Conservation (phyloP, 257 asterid species). For the Gynochthodes officinalis region DNA sequence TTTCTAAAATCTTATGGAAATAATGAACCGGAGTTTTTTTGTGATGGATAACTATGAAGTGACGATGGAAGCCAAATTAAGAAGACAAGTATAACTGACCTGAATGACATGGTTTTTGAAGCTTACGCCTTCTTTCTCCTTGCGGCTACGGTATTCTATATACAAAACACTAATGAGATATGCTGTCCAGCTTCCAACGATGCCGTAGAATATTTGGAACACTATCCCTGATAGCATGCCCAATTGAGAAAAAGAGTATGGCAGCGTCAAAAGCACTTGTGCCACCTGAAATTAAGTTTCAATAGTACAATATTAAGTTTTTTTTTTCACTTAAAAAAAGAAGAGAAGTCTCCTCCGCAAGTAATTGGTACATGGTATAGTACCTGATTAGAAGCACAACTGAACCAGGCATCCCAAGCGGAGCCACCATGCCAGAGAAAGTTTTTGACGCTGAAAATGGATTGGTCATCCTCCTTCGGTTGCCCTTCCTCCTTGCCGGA, state of each 20-base stretch:
- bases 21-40: too few relatives aligned
- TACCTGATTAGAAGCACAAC: constrained; percentile 96
- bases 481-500: constrained; percentile 33
- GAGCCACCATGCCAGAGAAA: constrained; percentile 99
- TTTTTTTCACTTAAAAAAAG: too few relatives aligned
- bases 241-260: constrained; percentile 90
- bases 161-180: constrained; percentile 89
- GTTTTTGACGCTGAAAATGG: constrained; percentile 57
- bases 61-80: too few relatives aligned
- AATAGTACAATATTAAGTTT: too few relatives aligned
- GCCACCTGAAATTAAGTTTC: constrained; percentile 54
- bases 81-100: constrained; percentile 30
- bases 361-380: too few relatives aligned
- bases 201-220: constrained; percentile 77
- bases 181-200: constrained; percentile 96
- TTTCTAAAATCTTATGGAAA: too few relatives aligned
- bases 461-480: constrained; percentile 42
- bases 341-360: too few relatives aligned
- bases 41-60: neutral
- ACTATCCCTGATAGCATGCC: constrained; percentile 83
- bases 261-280: constrained; percentile 86
- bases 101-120: constrained; percentile 96
- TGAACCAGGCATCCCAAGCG: constrained; percentile 97
- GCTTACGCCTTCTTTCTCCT: constrained; percentile 86
- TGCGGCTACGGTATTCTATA: constrained; percentile 76